Evolutionary conservation across 1,284 basidiomycete species (phyloP), one percentile per base, ranked within the genome.

Genomic region (Ustilago vetiveriae): DNA sequence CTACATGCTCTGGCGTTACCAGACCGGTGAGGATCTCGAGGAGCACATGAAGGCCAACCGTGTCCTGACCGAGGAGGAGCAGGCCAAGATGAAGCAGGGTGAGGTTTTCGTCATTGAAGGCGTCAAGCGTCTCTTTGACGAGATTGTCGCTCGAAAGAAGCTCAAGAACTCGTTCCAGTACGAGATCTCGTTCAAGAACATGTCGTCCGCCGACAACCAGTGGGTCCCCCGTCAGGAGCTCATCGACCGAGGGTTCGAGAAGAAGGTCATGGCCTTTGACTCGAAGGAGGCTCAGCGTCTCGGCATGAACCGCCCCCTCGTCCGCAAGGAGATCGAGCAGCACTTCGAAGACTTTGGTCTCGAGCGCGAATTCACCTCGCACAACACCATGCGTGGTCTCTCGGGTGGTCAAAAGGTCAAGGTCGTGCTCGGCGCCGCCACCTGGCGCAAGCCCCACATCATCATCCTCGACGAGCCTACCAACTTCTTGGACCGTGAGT

Each of bases 1-100:
- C 72, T 82, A 82, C 79, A 82, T 82, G 80, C 78, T 81, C 50
- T 82, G 80, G 80, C 80, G 80, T 42, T 82, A 82, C 80, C 80
- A 82, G 78, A 82, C 80, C 37, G 80, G 80, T 70, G 80, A 82
- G 72, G 80, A 82, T 62, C 72, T 81, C 29, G 80, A 82, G 72
- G 80, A 82, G 75, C 73, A 78, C 71, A 68, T 81, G 62, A 82
- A 82, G 74, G 48, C 69, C 44, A 70, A 64, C 48, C 74, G 73
- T 39, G 52, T 69, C 63, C 63, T 82, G 49, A 53, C 72, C 33
- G 64, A 68, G 40, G 80, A 74, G 65, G 80, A 82, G 71, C 35
- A 71, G 58, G 60, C 62, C 45, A 55, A 56, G 35, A 76, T 75
- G 79, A 82, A 82, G 80, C 74, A 80, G 66, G 80, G 80, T 26